phyloP scores from a whole-genome alignment of 805 yeast genomes.

The Maudiozyma pseudohumilis region DNA sequence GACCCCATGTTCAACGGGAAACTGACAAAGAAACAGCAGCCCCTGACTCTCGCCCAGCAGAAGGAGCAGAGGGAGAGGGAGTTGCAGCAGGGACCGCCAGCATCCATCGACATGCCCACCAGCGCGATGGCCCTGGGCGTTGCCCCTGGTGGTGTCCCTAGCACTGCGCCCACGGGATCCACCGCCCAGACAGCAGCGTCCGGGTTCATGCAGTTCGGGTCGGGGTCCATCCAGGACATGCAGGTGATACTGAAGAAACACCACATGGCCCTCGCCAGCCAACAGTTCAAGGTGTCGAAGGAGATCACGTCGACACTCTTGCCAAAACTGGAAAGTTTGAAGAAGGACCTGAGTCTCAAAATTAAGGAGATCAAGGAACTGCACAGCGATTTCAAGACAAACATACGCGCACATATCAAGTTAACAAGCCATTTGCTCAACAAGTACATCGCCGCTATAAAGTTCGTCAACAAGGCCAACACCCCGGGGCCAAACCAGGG shows the following conservation, averaged over 20 bases:
- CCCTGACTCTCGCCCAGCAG: constrained; percentile 18
- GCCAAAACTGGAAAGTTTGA: constrained; percentile 49
- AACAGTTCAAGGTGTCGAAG: constrained; percentile 44
- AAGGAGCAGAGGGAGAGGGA: constrained; percentile 10
- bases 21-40: constrained; percentile 23
- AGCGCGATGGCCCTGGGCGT: too few relatives aligned
- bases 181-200: constrained; percentile 22
- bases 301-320: constrained; percentile 46
- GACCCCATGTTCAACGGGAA: constrained; percentile 44
- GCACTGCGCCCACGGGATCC: too few relatives aligned
- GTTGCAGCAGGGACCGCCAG: too few relatives aligned
- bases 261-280: constrained; percentile 46
- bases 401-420: constrained; percentile 50
- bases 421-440: constrained; percentile 48
- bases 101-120: too few relatives aligned
- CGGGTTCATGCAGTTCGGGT: constrained; percentile 63
- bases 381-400: constrained; percentile 52
- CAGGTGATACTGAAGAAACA: constrained; percentile 60
- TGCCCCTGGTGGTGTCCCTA: too few relatives aligned
- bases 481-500: not conserved
- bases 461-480: constrained; percentile 29
- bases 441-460: constrained; percentile 38
- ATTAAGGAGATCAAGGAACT: constrained; percentile 72
- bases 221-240: constrained; percentile 68
- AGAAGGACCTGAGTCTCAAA: constrained; percentile 62